Conservation (phyloP, 495 filamentous ascomycete species). For the Penicillium silybi region DNA sequence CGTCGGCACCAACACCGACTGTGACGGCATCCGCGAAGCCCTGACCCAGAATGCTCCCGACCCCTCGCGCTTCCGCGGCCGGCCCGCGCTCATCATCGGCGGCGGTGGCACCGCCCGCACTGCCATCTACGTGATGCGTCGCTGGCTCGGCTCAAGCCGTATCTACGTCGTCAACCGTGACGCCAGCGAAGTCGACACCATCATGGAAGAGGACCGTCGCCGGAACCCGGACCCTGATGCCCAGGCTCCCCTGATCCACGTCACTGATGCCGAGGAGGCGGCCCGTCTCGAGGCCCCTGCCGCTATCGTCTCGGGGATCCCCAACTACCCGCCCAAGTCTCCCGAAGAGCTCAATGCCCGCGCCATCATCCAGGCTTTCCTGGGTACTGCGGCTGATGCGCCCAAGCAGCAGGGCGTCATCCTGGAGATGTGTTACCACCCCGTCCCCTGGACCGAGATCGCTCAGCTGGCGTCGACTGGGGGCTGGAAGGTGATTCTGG, state of each 20-base stretch:
- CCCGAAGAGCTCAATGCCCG: constrained; percentile 54
- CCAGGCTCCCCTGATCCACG: constrained; percentile 48
- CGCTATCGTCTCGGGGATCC: constrained; percentile 63
- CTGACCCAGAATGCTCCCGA: constrained; percentile 56
- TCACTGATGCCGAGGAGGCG: constrained; percentile 54
- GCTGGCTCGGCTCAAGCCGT: constrained; percentile 57
- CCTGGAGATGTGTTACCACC: constrained; percentile 79
- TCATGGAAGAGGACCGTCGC: constrained; percentile 48
- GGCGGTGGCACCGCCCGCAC: constrained; percentile 68
- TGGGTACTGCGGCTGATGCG: constrained; percentile 28
- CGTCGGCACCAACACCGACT: constrained; percentile 73
- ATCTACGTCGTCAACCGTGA: constrained; percentile 73
- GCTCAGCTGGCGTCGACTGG: constrained; percentile 49
- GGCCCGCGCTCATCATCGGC: constrained; percentile 59
- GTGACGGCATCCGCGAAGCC: constrained; percentile 65
- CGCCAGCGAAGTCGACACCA: constrained; percentile 55
- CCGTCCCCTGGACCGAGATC: constrained; percentile 61
- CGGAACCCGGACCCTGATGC: constrained; percentile 35
- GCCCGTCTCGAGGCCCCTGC: constrained; percentile 51
- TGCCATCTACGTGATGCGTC: constrained; percentile 64
- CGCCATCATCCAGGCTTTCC: constrained; percentile 52
- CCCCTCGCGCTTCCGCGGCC: constrained; percentile 41
- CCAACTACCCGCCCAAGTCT: constrained; percentile 63
- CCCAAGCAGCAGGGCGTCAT: constrained; percentile 56
- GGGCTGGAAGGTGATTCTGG: constrained; percentile 67